Conservation (phyloP, 768 basidiomycete genomes). For the Kondoa subrosea region DNA sequence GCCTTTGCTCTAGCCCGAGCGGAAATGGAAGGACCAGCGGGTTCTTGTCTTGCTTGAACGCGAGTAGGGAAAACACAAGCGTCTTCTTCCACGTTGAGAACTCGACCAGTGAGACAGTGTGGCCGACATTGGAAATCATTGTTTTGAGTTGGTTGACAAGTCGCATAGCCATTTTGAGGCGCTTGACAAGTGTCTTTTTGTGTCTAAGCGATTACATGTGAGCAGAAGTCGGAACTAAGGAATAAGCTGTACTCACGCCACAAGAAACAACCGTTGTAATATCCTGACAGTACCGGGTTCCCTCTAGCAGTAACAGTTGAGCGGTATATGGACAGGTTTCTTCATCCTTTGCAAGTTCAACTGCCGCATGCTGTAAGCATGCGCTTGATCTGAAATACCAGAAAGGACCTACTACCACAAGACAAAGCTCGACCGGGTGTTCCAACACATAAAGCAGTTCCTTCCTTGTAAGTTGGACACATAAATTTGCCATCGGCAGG, state of each 20-base stretch:
- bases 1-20: background rate
- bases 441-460: background rate
- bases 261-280: background rate
- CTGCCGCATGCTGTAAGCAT: background rate
- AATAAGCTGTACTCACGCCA: background rate
- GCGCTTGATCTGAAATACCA: background rate
- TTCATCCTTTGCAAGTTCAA: background rate
- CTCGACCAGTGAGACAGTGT: background rate
- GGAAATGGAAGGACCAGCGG: background rate
- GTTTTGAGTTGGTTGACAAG: background rate
- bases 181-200: background rate
- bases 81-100: background rate
- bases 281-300: background rate
- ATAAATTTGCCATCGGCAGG: background rate
- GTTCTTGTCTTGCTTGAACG: background rate
- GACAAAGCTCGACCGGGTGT: background rate
- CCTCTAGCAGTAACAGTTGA: background rate
- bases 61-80: background rate
- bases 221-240: background rate
- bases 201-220: background rate
- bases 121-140: background rate
- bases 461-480: background rate
- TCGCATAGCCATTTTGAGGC: background rate
- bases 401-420: background rate
- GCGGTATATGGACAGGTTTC: background rate